A percentile compares a stretch with the other conserved stretches of the same genome.
Conservation (phyloP, 192 early-diverging fungal genomes). For the Coemansia sp. region DNA sequence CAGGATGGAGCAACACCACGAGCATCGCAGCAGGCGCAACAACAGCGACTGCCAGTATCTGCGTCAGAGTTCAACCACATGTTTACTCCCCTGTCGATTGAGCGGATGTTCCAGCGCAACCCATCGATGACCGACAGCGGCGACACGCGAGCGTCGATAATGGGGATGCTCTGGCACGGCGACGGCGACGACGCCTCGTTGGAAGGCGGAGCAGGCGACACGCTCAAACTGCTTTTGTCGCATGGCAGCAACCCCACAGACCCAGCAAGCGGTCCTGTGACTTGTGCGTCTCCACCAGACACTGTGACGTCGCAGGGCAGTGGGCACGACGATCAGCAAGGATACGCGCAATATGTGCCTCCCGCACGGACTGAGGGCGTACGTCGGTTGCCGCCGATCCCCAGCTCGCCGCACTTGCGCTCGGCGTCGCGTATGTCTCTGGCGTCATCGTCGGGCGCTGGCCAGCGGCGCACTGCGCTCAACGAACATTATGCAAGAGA, state of each 20-base stretch:
- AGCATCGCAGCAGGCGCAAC: background rate
- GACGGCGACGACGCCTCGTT: conserved; percentile 21
- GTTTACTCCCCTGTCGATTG: conserved; percentile 48
- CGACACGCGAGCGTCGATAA: conserved; percentile 29
- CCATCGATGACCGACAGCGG: conserved; percentile 2
- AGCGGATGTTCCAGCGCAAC: conserved; percentile 43
- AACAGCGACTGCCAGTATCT: conserved; percentile 31
- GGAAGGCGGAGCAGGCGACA: conserved; percentile 42
- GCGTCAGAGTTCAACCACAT: conserved; percentile 47
- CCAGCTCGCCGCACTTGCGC: conserved; percentile 32
- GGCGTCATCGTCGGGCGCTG: conserved; percentile 10
- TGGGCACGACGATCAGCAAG: conserved; percentile 11
- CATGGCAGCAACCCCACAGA: conserved; percentile 46
- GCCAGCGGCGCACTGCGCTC: conserved; percentile 8
- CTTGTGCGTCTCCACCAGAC: conserved; percentile 34
- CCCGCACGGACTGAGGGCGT: background rate
- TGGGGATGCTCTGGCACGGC: conserved; percentile 37
- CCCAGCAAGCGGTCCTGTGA: background rate
- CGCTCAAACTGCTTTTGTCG: conserved; percentile 35
- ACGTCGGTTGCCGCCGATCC: conserved; percentile 37
- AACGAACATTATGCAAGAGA: background rate
- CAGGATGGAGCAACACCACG: conserved; percentile 1
- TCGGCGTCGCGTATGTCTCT: conserved; percentile 35
- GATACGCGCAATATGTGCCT: background rate
- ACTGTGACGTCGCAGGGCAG: conserved; percentile 24